These are phyloP conservation scores for Aspergillus costaricaensis DNA, from an alignment of 2,329 filamentous ascomycete genomes.

Conservation along the genomic window DNA sequence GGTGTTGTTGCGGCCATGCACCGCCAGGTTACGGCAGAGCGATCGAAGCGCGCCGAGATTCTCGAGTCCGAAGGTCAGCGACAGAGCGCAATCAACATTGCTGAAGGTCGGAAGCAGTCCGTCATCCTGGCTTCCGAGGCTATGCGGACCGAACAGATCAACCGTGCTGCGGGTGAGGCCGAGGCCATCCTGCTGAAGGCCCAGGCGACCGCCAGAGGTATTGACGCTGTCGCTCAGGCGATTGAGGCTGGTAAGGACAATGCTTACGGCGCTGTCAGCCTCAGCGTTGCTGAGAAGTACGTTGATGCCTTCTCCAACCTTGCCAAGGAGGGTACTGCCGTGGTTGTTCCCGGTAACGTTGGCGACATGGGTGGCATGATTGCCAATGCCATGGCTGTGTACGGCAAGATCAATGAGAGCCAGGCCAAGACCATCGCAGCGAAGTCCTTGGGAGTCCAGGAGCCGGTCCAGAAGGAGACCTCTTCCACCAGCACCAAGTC, in stretches of 20 bases:
- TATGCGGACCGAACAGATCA: constrained; percentile 85
- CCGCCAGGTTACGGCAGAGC: constrained; percentile 93
- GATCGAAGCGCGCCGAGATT: constrained; percentile 96
- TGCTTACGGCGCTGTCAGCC: constrained; percentile 80
- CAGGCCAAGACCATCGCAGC: constrained; percentile 66
- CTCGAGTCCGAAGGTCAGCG: constrained; percentile 95
- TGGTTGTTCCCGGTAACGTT: constrained; percentile 95
- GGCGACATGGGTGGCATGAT: constrained; percentile 97
- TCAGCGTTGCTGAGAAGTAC: constrained; percentile 95
- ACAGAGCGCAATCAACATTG: constrained; percentile 97
- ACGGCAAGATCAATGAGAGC: constrained; percentile 84
- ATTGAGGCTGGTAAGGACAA: constrained; percentile 72
- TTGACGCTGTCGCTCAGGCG: constrained; percentile 77
- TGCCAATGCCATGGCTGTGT: constrained; percentile 90
- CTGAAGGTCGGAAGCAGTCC: constrained; percentile 94
- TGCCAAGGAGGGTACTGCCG: constrained; percentile 91
- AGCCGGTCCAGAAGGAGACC: constrained; percentile 16
- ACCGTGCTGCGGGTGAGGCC: constrained; percentile 86
- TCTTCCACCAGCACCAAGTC: constrained; percentile 14
- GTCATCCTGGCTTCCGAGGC: constrained; percentile 96
- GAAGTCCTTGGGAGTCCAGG: constrained; percentile 36
- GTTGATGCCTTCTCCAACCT: constrained; percentile 92
- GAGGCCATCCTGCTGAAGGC: constrained; percentile 90
- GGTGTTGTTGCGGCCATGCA: constrained; percentile 98
- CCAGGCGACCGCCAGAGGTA: constrained; percentile 79